Evolutionary conservation across 2,329 filamentous ascomycete species (phyloP).

Genomic region (Cryoendolithus antarcticus): DNA sequence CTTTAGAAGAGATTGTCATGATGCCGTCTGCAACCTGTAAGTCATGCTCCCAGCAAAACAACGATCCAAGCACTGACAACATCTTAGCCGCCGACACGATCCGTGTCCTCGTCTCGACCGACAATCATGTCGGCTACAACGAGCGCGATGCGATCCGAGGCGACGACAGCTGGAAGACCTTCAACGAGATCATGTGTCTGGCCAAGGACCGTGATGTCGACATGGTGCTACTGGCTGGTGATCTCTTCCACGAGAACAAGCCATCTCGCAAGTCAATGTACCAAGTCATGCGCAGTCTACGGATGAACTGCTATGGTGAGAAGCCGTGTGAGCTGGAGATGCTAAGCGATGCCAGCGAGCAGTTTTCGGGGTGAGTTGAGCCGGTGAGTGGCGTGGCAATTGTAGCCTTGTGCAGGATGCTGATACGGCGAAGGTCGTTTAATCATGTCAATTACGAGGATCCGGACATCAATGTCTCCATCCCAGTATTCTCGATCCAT

Average conservation of each 20-base stretch:
- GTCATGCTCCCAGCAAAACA: not conserved
- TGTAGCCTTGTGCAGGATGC: conserved; percentile 1
- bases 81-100: conserved; percentile 55
- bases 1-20: not conserved
- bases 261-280: conserved; percentile 92
- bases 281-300: conserved; percentile 88
- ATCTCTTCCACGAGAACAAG: conserved; percentile 97
- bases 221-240: conserved; percentile 90
- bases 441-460: conserved; percentile 97
- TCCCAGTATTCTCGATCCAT: conserved; percentile 96
- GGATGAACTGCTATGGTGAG: conserved; percentile 87
- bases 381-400: not conserved
- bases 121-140: conserved; percentile 95
- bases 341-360: conserved; percentile 80
- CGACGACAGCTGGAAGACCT: conserved; percentile 91
- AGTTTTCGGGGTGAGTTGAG: conserved; percentile 46
- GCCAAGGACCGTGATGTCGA: conserved; percentile 84
- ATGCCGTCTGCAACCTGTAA: conserved; percentile 2
- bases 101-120: conserved; percentile 83
- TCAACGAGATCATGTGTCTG: conserved; percentile 87
- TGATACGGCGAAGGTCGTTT: conserved; percentile 45
- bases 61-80: not conserved
- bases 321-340: conserved; percentile 94
- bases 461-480: conserved; percentile 89
- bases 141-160: conserved; percentile 90